phyloP scores from a whole-genome alignment of 2,329 filamentous ascomycete species.

The Venturiaceae sp. region DNA sequence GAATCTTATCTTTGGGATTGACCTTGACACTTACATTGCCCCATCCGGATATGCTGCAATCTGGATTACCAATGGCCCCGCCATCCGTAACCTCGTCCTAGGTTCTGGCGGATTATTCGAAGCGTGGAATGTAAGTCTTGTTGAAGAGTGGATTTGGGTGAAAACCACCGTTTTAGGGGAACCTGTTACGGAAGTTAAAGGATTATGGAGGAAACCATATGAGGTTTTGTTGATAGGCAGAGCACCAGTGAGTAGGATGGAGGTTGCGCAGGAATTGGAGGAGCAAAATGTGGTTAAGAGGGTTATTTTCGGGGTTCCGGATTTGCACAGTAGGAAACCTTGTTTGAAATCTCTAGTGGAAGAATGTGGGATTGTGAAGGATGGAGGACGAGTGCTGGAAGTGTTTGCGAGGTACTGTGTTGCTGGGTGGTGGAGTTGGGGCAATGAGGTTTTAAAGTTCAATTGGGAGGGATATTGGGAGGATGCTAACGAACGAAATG shows the following conservation, averaged over 20 bases:
- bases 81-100: constrained; percentile 44
- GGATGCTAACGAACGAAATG: background rate
- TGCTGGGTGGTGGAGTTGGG: constrained; percentile 70
- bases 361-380: constrained; percentile 34
- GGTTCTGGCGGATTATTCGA: constrained; percentile 50
- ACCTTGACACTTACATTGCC: constrained; percentile 43
- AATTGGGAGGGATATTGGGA: constrained; percentile 42
- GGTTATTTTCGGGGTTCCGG: constrained; percentile 60
- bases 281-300: constrained; percentile 28
- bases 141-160: constrained; percentile 70
- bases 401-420: constrained; percentile 68
- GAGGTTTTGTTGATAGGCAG: constrained; percentile 59
- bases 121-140: constrained; percentile 53
- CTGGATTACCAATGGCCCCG: constrained; percentile 54
- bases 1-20: constrained; percentile 28
- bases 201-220: constrained; percentile 64
- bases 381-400: constrained; percentile 52
- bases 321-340: constrained; percentile 71
- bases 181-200: constrained; percentile 52
- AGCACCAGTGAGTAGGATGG: constrained; percentile 12
- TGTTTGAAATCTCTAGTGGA: constrained; percentile 54
- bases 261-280: constrained; percentile 16
- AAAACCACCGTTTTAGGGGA: constrained; percentile 60
- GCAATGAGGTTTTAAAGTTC: constrained; percentile 62
- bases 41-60: constrained; percentile 28